Percentiles rank a stretch among this genome's conserved stretches.
phyloP scores from a whole-genome alignment of 352 stramenopile species.

The Halophytophthora polymorphica region DNA sequence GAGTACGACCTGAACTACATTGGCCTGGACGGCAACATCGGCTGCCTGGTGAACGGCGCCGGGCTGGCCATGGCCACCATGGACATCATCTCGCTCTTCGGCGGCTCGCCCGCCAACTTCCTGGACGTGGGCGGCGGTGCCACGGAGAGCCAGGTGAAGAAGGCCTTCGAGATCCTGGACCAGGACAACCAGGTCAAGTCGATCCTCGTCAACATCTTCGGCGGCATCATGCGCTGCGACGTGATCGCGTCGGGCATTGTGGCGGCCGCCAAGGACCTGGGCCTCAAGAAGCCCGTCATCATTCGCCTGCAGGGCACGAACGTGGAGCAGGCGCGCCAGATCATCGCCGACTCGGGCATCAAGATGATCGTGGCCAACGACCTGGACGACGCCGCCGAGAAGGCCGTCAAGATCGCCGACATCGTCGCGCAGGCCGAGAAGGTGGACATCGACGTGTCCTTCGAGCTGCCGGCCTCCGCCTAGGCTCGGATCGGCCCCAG shows the following conservation, averaged over 20 bases:
- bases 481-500: too few relatives aligned
- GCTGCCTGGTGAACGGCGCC: conserved; percentile 99
- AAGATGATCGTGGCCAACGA: conserved; percentile 94
- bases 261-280: conserved; percentile 94
- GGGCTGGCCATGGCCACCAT: conserved; percentile 99
- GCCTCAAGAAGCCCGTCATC: conserved; percentile 97
- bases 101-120: conserved; percentile 97
- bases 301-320: conserved; percentile 98
- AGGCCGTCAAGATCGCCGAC: conserved; percentile 92
- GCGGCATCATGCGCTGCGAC: conserved; percentile 98
- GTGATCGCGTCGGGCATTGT: conserved; percentile 97
- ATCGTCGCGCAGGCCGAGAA: conserved; percentile 74
- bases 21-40: conserved; percentile 98
- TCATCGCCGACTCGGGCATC: conserved; percentile 92
- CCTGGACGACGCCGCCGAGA: conserved; percentile 94
- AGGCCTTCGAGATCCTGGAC: conserved; percentile 85
- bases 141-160: conserved; percentile 89
- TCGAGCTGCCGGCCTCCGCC: conserved; percentile 48
- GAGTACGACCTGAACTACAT: conserved; percentile 99
- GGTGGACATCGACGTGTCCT: conserved; percentile 70
- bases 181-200: conserved; percentile 94
- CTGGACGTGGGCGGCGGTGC: conserved; percentile 97
- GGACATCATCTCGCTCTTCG: conserved; percentile 99
- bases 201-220: conserved; percentile 99
- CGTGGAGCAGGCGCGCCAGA: conserved; percentile 92